phyloP scores from a whole-genome alignment of 2,329 filamentous ascomycete species.

The Hymenoscyphus fructigenus region DNA sequence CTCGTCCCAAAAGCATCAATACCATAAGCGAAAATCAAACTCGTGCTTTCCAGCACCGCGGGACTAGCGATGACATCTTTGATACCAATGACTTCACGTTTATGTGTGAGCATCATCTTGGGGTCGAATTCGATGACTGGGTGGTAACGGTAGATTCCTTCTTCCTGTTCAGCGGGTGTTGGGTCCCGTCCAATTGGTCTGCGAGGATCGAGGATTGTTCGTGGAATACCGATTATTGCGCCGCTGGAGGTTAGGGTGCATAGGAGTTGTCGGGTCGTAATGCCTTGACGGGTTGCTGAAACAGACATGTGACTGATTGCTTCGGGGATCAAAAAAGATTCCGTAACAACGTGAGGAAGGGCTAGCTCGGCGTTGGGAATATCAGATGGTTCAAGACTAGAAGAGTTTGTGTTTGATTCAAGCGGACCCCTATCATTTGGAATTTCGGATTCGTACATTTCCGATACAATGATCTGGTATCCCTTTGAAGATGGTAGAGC shows the following conservation, averaged over 20 bases:
- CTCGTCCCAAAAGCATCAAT: constrained; percentile 85
- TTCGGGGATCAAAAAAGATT: constrained; percentile 77
- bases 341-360: constrained; percentile 73
- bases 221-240: constrained; percentile 76
- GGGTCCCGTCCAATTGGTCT: constrained; percentile 84
- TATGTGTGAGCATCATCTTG: constrained; percentile 75
- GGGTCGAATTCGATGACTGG: constrained; percentile 83
- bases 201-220: constrained; percentile 77
- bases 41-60: constrained; percentile 86
- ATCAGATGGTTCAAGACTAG: constrained; percentile 68
- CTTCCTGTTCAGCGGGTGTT: constrained; percentile 74
- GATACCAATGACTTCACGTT: constrained; percentile 77
- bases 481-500: constrained; percentile 67
- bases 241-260: constrained; percentile 73
- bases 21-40: constrained; percentile 83
- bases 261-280: constrained; percentile 79
- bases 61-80: constrained; percentile 71
- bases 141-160: constrained; percentile 75
- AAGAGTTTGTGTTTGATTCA: constrained; percentile 69
- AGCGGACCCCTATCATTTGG: constrained; percentile 84
- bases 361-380: constrained; percentile 50
- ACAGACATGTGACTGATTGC: constrained; percentile 79
- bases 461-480: constrained; percentile 80
- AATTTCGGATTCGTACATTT: constrained; percentile 83
- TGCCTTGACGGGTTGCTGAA: constrained; percentile 88